A percentile compares a stretch with the other conserved stretches of the same genome.
These are phyloP conservation scores for Botrytis fabae DNA, from an alignment of 2,329 filamentous ascomycete species.

Conservation along the genomic window DNA sequence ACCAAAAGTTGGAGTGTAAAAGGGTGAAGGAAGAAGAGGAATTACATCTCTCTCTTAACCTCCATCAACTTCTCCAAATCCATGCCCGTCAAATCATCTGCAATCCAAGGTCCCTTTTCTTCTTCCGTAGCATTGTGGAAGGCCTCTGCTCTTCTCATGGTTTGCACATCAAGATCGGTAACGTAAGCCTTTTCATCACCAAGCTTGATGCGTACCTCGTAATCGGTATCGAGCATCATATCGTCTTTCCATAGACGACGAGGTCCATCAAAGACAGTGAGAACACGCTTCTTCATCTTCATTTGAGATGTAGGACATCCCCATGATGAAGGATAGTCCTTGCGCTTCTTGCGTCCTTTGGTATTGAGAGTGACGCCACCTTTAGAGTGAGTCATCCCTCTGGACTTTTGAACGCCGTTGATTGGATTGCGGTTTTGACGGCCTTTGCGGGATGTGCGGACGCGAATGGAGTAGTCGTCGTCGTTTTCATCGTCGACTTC, in stretches of 20 bases:
- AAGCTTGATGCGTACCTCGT: constrained; percentile 85
- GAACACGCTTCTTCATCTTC: constrained; percentile 96
- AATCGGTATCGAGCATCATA: constrained; percentile 96
- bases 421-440: constrained; percentile 38
- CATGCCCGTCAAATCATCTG: constrained; percentile 66
- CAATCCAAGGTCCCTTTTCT: constrained; percentile 83
- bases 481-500: constrained; percentile 57
- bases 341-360: constrained; percentile 81
- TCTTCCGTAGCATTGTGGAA: constrained; percentile 78
- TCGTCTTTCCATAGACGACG: constrained; percentile 94
- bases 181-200: constrained; percentile 66
- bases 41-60: constrained; percentile 37
- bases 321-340: constrained; percentile 93
- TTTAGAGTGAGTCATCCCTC: constrained; percentile 75
- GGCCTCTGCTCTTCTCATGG: constrained; percentile 81
- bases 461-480: constrained; percentile 56
- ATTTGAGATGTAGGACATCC: constrained; percentile 89
- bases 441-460: constrained; percentile 45
- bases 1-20: background rate
- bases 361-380: constrained; percentile 64
- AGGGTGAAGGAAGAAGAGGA: constrained; percentile 19
- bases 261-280: constrained; percentile 87
- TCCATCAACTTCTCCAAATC: constrained; percentile 62
- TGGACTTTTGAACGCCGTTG: constrained; percentile 64
- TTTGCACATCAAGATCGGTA: constrained; percentile 91